These are phyloP conservation scores for Plasmodium inui DNA, from an alignment of 169 alveolate species.

Conservation along the genomic window DNA sequence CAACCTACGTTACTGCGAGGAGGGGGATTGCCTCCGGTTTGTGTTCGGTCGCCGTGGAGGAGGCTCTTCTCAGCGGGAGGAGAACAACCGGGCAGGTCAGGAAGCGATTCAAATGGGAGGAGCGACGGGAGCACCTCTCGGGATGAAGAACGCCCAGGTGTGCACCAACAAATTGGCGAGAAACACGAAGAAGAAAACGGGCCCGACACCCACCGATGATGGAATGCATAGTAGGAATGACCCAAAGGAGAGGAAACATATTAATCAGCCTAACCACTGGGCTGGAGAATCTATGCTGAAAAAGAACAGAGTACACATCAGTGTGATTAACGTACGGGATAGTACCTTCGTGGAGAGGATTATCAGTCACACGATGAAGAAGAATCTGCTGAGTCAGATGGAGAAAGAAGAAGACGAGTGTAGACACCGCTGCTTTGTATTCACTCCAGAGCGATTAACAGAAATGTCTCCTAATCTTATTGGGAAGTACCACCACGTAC, in stretches of 20 bases:
- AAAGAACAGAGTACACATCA: background rate
- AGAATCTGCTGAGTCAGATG: slow-evolving; percentile 21
- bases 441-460: background rate
- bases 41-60: background rate
- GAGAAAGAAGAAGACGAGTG: background rate
- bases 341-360: slow-evolving; percentile 17
- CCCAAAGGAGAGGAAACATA: background rate
- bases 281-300: background rate
- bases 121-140: no score
- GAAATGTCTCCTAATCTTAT: slow-evolving; percentile 23
- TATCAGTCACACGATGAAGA: slow-evolving; percentile 28
- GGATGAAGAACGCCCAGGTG: no score
- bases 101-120: background rate
- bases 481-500: slow-evolving; percentile 8
- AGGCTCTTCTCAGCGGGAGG: background rate
- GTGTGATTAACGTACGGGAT: background rate
- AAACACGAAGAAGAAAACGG: background rate
- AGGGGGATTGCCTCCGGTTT: slow-evolving; percentile 3
- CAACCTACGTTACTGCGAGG: slow-evolving; percentile 7
- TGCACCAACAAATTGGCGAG: background rate
- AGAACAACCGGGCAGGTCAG: background rate
- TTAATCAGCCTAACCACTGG: background rate
- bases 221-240: background rate
- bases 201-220: no score
- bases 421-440: slow-evolving; percentile 18